Evolutionary conservation across 257 asterid genomes (phyloP), one percentile per base, ranked within the genome.

Genomic region (Cinchona pubescens): DNA sequence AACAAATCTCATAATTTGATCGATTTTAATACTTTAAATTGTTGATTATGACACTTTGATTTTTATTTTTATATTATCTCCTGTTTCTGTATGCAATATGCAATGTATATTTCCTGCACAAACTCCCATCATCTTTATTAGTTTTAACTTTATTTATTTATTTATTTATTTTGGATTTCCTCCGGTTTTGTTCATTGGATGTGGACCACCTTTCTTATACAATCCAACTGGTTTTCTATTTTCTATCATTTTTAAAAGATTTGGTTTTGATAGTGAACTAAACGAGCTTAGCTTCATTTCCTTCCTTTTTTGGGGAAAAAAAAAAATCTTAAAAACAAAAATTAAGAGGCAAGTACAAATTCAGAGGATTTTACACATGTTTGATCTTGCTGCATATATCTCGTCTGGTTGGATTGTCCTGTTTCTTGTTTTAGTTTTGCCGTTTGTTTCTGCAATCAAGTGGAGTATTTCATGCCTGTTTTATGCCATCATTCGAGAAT

Each of bases 261-360:
- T 69, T 66, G 69, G 40, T 30, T 32, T 43, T 32, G 64, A 78
- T 74, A 63, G 67, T 65, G 80, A 53, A 63, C 70, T 37, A 69
- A 59, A 58, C 80, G 64, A 64, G 73, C 69, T 60, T 76, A 77
- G 68, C 67, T 34, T 73, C 79, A 38, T 73, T 49, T 60, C 73
- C 29, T 40, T 46, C 67, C 34, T 71, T 53, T 55, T 49, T 70
- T 71, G 42, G 37, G 37, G 62, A 64, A 72, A 61, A 60, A 45
- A 48, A 55, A 60, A 45, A 48, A 55, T 25, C 1, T 6, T 3
- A 69, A 38, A 29, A 43, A 43, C 2, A 63, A 42, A 40, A 15
- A 10, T 15, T 37, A 18, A 51, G 53, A 40, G 15, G 3, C 13
- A 58, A 64, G 38, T 45, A 56, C 49, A 53, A n/a, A 45, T 37